These are phyloP conservation scores for Ceratocystis diversiconidia DNA, from an alignment of 2,329 filamentous ascomycete species.

Conservation along the genomic window DNA sequence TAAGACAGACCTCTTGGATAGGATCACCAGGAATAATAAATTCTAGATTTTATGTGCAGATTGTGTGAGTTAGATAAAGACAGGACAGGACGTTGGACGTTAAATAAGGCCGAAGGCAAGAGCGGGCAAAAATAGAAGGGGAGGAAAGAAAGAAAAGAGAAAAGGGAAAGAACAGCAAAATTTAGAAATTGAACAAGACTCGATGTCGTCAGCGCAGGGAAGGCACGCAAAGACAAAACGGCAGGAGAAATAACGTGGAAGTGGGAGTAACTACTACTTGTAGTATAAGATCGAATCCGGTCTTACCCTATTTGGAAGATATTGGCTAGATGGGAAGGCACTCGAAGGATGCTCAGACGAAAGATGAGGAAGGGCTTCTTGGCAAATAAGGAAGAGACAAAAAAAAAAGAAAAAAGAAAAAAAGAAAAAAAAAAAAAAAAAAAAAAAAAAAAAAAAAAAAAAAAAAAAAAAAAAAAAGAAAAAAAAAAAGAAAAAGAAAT, in stretches of 20 bases:
- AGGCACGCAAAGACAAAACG: neutral
- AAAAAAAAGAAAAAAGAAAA: neutral
- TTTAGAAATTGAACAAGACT: neutral
- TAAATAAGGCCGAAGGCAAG: neutral
- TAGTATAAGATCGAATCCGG: conserved; percentile 1
- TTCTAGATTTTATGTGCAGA: neutral
- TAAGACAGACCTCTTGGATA: neutral
- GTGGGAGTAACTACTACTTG: conserved; percentile 3
- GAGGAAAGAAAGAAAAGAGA: neutral
- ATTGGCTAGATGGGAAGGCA: neutral
- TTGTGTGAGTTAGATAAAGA: neutral
- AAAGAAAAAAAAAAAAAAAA: neutral
- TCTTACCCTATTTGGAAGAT: conserved; percentile 2
- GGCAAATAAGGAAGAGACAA: neutral
- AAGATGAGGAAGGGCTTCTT: neutral
- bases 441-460: neutral
- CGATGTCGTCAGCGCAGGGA: conserved; percentile 2
- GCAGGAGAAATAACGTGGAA: conserved; percentile 4
- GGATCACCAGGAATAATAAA: neutral
- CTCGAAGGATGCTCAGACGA: neutral
- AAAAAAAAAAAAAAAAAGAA: neutral
- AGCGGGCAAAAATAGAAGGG: neutral
- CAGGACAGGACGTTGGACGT: neutral
- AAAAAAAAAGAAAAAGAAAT: neutral
- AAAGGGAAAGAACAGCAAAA: conserved; percentile 4